phyloP scores from a whole-genome alignment of 2,329 filamentous ascomycete species.

The Fusarium austroafricanum region DNA sequence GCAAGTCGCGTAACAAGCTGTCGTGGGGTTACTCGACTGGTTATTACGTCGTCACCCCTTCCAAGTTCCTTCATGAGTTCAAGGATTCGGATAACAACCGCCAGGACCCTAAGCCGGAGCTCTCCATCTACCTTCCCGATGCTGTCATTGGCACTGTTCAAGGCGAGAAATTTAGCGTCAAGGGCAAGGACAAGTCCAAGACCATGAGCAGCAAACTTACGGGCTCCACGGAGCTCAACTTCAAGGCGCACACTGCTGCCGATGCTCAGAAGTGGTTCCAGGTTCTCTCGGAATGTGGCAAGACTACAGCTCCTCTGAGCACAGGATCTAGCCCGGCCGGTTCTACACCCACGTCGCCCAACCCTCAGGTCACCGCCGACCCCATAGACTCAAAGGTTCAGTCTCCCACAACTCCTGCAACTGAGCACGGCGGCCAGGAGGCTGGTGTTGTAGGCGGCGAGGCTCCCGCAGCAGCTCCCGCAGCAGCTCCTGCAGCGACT shows the following conservation, averaged over 20 bases:
- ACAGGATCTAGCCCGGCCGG: constrained; percentile 40
- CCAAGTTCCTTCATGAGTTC: constrained; percentile 94
- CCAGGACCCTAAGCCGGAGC: constrained; percentile 82
- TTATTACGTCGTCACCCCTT: constrained; percentile 91
- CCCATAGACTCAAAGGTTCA: constrained; percentile 36
- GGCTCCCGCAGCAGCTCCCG: constrained; percentile 34
- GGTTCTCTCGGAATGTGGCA: constrained; percentile 72
- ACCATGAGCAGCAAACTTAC: constrained; percentile 84
- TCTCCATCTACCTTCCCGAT: constrained; percentile 92
- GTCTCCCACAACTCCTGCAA: constrained; percentile 29
- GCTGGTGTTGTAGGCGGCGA: constrained; percentile 56
- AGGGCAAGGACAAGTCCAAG: constrained; percentile 91
- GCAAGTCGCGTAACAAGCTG: constrained; percentile 89
- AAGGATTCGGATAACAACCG: constrained; percentile 84
- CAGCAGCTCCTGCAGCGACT: constrained; percentile 29
- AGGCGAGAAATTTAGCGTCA: constrained; percentile 90
- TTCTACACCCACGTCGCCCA: constrained; percentile 48
- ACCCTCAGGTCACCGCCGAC: constrained; percentile 26
- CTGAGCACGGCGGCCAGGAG: constrained; percentile 58
- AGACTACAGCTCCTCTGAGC: constrained; percentile 56
- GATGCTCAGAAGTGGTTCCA: constrained; percentile 90
- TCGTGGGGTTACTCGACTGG: constrained; percentile 79
- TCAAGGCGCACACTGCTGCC: constrained; percentile 85
- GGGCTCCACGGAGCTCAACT: constrained; percentile 81
- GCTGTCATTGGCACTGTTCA: constrained; percentile 78